A percentile compares a stretch with the other conserved stretches of the same genome.
Evolutionary conservation across 306 rosid species (phyloP).

Genomic region (Luffa acutangula): DNA sequence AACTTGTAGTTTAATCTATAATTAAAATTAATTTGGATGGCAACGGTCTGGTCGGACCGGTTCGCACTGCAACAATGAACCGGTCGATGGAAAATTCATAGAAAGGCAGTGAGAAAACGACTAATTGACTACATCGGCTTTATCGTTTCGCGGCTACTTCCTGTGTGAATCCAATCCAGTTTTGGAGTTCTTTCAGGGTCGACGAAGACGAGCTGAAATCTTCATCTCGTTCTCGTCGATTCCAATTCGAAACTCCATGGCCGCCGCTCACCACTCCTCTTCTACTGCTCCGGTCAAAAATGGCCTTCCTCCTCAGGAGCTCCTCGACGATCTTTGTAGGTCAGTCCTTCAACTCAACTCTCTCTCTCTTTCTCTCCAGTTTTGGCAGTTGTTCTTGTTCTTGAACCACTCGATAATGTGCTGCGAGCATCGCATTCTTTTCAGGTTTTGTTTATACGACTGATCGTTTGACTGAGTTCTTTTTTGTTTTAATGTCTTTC

Average conservation of each 20-base stretch:
- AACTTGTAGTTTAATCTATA: no score
- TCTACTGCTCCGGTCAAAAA: conserved; percentile 50
- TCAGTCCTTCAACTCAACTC: background rate
- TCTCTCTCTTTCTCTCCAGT: background rate
- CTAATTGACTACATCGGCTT: background rate
- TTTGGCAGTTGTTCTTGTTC: background rate
- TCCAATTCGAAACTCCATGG: conserved; percentile 33
- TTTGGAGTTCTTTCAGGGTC: background rate
- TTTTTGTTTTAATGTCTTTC: background rate
- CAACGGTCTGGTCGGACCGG: background rate
- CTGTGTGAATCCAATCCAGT: background rate
- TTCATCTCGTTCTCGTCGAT: background rate
- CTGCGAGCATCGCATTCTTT: background rate
- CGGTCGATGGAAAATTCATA: background rate
- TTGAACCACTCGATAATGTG: background rate
- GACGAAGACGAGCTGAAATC: background rate
- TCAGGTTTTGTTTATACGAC: background rate
- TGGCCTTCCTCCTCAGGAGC: conserved; percentile 82
- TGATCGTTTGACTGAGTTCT: background rate
- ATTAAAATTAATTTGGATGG: no score
- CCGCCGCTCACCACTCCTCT: conserved; percentile 51
- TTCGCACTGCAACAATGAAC: background rate
- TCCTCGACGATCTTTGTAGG: conserved; percentile 97
- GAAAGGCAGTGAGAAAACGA: background rate
- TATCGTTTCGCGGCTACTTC: background rate